Evolutionary conservation across 345 rosid species (phyloP), one percentile per base, ranked within the genome.

Genomic region (Moringa oleifera): DNA sequence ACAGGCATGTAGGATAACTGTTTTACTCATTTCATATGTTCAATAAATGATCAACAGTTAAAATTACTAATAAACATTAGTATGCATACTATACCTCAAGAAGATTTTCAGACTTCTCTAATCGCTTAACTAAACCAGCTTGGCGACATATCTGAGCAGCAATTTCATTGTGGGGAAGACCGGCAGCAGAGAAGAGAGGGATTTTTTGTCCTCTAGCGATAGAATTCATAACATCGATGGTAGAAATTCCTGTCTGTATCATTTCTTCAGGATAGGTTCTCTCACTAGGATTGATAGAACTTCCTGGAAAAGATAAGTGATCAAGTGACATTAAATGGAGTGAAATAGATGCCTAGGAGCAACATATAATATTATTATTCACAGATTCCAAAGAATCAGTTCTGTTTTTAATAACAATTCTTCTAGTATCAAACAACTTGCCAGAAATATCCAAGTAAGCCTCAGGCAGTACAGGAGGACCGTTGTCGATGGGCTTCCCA

Each of bases 61-160:
- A 28, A 4, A 7, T 9, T 41, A 41, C 1, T 41, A 7, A 41
- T 41, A 41, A 7, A 51, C 11, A 51, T 51, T 12, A 51, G 54
- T 19, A n/a, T 2, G 1, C 22, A 4, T 1, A 51, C 4, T 7
- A 19, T 76, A 93, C 96, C 90, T 81, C 85, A 67, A 90, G 85
- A 62, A 85, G 92, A 72, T 93, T 75, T 9, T 53, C 83, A 57
- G 94, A 59, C 76, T 88, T 93, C 78, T 93, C 96, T 85, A 90
- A 61, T 63, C 96, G 88, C 81, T 93, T 93, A 25, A 93, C 99
- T 66, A 93, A 72, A 76, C 99, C 99, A 66, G 97, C 99, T 70
- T 93, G 97, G 33, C 99, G 99, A 79, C 99, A 93, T 59, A 93
- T 93, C 74, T 93, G 97, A 75, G 97, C 98, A 71, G 97, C 97